These are phyloP conservation scores for Cladosporium colombiae DNA, from an alignment of 2,329 filamentous ascomycete genomes.

Conservation along the genomic window DNA sequence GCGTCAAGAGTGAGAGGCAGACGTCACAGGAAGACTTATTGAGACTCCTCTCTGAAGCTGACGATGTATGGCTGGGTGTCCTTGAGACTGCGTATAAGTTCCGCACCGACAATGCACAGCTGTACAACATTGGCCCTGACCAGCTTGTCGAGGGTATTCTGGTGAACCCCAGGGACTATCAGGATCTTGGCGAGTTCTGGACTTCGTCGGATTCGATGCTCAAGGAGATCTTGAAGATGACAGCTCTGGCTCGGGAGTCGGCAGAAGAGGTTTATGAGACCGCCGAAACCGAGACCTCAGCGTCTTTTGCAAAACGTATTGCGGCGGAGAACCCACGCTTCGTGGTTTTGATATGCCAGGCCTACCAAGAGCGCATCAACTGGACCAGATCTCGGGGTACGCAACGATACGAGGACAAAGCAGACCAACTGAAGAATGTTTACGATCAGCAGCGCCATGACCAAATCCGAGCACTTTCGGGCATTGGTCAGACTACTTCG, in stretches of 20 bases:
- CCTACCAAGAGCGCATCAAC: conserved; percentile 59
- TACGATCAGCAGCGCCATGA: conserved; percentile 45
- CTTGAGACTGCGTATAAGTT: conserved; percentile 68
- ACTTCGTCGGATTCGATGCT: conserved; percentile 64
- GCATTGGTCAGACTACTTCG: conserved; percentile 56
- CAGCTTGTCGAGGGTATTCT: conserved; percentile 54
- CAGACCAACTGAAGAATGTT: conserved; percentile 46
- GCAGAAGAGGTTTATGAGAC: conserved; percentile 43
- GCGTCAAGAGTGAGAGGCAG: conserved; percentile 26
- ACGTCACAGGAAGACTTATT: conserved; percentile 46
- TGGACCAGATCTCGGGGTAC: conserved; percentile 59
- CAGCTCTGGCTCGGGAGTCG: conserved; percentile 44
- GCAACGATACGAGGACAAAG: conserved; percentile 50
- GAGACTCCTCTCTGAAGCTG: conserved; percentile 63
- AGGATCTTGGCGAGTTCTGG: conserved; percentile 78
- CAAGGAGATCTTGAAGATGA: conserved; percentile 39
- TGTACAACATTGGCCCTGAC: conserved; percentile 74
- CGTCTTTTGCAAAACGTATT: conserved; percentile 47
- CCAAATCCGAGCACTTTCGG: conserved; percentile 45
- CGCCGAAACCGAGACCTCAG: conserved; percentile 28
- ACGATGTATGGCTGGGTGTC: conserved; percentile 68
- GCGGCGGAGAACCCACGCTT: conserved; percentile 55
- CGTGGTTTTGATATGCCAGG: conserved; percentile 59
- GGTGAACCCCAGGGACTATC: conserved; percentile 57
- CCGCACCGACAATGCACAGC: conserved; percentile 65